Evolutionary conservation across 495 filamentous ascomycete species (phyloP).

Genomic region (Daldinia grandis): DNA sequence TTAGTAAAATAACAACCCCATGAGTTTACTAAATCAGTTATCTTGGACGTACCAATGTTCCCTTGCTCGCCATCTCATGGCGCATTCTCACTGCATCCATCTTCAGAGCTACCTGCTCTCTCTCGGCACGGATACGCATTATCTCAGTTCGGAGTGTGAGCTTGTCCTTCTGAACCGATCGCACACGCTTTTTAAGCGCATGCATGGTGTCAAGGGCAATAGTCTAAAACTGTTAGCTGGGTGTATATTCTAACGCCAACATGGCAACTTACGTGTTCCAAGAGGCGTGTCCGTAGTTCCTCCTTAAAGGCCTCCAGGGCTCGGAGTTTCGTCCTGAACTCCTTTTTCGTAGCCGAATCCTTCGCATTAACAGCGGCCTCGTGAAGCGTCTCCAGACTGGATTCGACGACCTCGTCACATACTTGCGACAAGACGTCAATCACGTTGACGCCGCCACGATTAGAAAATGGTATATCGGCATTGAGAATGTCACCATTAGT

Average conservation of each 20-base stretch:
- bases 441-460: slow-evolving; percentile 70
- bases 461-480: slow-evolving; percentile 59
- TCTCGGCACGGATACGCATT: slow-evolving; percentile 67
- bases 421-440: slow-evolving; percentile 75
- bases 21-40: not conserved
- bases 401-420: slow-evolving; percentile 71
- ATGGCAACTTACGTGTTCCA: slow-evolving; percentile 62
- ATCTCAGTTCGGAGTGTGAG: slow-evolving; percentile 70
- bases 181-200: slow-evolving; percentile 67
- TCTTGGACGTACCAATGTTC: slow-evolving; percentile 52
- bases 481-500: slow-evolving; percentile 57
- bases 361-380: slow-evolving; percentile 50
- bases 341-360: slow-evolving; percentile 54
- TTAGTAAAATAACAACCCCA: slow-evolving; percentile 13
- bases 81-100: slow-evolving; percentile 73
- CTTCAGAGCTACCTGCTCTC: slow-evolving; percentile 70
- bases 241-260: not conserved
- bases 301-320: slow-evolving; percentile 72
- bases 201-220: slow-evolving; percentile 72
- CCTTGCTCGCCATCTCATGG: slow-evolving; percentile 61
- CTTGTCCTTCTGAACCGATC: slow-evolving; percentile 70
- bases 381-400: slow-evolving; percentile 55
- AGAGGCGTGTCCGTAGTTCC: slow-evolving; percentile 70
- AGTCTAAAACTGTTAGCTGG: slow-evolving; percentile 49
- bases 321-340: slow-evolving; percentile 67